These are phyloP conservation scores for Catunica adiposa DNA, from an alignment of 2,329 filamentous ascomycete species.

Conservation along the genomic window DNA sequence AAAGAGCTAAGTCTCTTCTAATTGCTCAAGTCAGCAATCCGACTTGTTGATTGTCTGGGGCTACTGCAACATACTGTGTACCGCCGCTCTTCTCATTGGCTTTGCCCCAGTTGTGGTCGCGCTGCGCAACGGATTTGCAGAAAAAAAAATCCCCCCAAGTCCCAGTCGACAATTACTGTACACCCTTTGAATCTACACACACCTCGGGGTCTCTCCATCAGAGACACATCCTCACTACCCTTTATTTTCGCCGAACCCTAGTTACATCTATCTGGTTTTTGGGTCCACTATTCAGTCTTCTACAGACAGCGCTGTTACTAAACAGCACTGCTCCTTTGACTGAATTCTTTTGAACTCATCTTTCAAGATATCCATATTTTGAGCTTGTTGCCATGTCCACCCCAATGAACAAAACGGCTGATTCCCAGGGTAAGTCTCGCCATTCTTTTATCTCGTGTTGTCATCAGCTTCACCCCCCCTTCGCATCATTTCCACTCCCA, in stretches of 20 bases:
- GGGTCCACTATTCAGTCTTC: not conserved
- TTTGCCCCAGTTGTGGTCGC: not conserved
- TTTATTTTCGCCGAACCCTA: constrained; percentile 1
- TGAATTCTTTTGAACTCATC: not conserved
- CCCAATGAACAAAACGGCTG: constrained; percentile 6
- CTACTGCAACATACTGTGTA: not conserved
- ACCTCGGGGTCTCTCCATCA: not conserved
- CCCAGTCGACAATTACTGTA: not conserved
- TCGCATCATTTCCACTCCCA: not conserved
- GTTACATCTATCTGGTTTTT: not conserved
- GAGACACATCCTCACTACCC: not conserved
- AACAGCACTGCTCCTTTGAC: not conserved
- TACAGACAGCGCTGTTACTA: not conserved
- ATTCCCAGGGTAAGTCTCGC: constrained; percentile 14
- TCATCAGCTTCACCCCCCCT: not conserved
- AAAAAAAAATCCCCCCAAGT: no score
- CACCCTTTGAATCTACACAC: not conserved
- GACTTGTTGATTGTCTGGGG: not conserved
- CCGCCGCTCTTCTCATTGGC: not conserved
- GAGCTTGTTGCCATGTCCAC: not conserved
- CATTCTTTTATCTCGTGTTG: not conserved
- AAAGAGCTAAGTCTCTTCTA: no score
- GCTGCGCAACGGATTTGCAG: not conserved
- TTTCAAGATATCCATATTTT: not conserved
- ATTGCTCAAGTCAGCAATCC: no score